Percentiles rank a stretch among this genome's conserved stretches.
Evolutionary conservation across 2,329 filamentous ascomycete genomes (phyloP).

Genomic region (Xylaria sp.): DNA sequence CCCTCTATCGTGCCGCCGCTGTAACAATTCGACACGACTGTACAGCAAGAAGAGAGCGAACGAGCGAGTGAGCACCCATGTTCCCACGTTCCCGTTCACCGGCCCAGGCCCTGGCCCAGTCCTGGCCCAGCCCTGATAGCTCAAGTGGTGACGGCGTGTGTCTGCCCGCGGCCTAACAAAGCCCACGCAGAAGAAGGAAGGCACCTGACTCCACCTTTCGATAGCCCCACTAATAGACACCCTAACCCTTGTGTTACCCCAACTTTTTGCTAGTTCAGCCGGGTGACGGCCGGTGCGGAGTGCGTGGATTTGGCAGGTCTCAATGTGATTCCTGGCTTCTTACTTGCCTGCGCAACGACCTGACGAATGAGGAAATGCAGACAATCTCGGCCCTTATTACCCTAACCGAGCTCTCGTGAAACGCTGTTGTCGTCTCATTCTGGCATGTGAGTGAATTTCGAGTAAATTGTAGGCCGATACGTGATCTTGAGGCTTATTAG

Average conservation of each 20-base stretch:
- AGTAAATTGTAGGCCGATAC: background rate
- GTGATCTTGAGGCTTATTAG: no score
- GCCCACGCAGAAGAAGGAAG: background rate
- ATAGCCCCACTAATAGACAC: background rate
- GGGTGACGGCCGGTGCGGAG: conserved; percentile 9
- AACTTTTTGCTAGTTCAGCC: conserved; percentile 15
- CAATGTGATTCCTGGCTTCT: conserved; percentile 8
- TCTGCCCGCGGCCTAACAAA: background rate
- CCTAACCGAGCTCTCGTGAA: background rate
- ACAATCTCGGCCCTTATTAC: conserved; percentile 12
- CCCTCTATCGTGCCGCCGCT: background rate
- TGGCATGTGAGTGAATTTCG: background rate
- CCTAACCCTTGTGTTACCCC: background rate
- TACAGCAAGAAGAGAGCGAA: background rate
- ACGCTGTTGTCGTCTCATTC: background rate
- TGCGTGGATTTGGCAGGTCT: conserved; percentile 14
- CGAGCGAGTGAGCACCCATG: background rate
- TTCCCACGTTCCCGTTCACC: background rate
- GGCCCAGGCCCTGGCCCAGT: background rate
- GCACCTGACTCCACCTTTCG: background rate
- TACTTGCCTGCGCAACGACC: background rate
- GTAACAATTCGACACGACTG: background rate
- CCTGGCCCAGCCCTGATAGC: no score
- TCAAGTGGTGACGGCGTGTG: no score
- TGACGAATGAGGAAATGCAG: conserved; percentile 3